Conservation (phyloP, 176 grass and related monocot genomes). For the Eragrostis curvula region DNA sequence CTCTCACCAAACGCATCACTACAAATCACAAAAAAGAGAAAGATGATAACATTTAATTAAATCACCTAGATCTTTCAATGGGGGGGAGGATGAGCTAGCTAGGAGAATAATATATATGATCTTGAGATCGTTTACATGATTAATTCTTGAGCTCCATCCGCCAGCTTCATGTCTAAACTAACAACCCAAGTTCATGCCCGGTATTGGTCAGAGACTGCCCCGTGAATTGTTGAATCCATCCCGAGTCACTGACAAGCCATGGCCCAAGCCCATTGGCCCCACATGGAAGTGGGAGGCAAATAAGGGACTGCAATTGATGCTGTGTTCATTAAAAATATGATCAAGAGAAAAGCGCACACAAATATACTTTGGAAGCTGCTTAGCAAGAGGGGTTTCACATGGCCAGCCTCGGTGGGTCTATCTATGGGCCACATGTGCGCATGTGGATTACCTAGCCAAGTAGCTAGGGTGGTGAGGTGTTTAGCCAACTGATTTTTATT, state of each 20-base stretch:
- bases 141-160: constrained; percentile 18
- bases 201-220: constrained; percentile 1
- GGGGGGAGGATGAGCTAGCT: neutral
- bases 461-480: constrained; percentile 37
- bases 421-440: constrained; percentile 46
- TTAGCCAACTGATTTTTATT: constrained; percentile 46
- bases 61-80: neutral
- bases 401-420: constrained; percentile 40
- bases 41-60: constrained; percentile 1
- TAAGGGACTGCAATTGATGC: neutral
- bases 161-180: neutral
- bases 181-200: constrained; percentile 11
- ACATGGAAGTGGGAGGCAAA: constrained; percentile 11
- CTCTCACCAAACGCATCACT: constrained; percentile 47
- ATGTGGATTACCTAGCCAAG: constrained; percentile 53
- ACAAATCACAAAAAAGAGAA: neutral
- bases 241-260: neutral
- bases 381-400: constrained; percentile 78
- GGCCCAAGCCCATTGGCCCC: neutral
- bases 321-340: neutral
- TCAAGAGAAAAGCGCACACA: constrained; percentile 6
- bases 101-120: neutral
- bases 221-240: neutral
- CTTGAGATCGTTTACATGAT: constrained; percentile 29
- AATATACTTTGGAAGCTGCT: constrained; percentile 67